These are phyloP conservation scores for Centella asiatica DNA, from an alignment of 129 eudicot genomes.

Conservation along the genomic window DNA sequence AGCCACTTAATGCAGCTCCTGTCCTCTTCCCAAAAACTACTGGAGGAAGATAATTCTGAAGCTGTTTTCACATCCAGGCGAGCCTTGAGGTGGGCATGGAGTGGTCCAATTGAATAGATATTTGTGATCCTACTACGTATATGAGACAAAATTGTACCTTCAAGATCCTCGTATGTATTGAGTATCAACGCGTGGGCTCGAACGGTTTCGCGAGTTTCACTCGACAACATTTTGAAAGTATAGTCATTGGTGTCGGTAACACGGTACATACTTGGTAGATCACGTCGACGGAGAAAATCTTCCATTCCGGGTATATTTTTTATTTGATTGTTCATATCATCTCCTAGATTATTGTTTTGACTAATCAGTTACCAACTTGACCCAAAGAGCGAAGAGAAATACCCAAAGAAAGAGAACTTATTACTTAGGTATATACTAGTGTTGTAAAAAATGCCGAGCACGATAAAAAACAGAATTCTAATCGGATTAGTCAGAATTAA, in stretches of 20 bases:
- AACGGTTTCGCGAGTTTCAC: not conserved
- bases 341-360: not conserved
- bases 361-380: too few relatives aligned
- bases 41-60: constrained; percentile 16
- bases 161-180: constrained; percentile 55
- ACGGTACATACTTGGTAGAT: constrained; percentile 10
- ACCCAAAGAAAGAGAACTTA: too few relatives aligned
- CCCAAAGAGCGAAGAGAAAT: too few relatives aligned
- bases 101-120: constrained; percentile 45
- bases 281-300: constrained; percentile 5
- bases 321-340: not conserved
- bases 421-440: too few relatives aligned
- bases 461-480: too few relatives aligned
- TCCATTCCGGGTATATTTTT: constrained; percentile 2
- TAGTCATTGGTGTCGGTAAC: not conserved
- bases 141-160: constrained; percentile 34
- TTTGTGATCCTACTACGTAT: constrained; percentile 36
- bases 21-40: constrained; percentile 45
- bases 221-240: not conserved
- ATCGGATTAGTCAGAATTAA: too few relatives aligned
- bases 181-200: constrained; percentile 38
- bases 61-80: constrained; percentile 15
- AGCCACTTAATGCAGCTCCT: constrained; percentile 47
- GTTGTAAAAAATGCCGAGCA: too few relatives aligned
- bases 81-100: constrained; percentile 37